Conservation (phyloP, 2,329 filamentous ascomycete species). For the Didymella segeticola region DNA sequence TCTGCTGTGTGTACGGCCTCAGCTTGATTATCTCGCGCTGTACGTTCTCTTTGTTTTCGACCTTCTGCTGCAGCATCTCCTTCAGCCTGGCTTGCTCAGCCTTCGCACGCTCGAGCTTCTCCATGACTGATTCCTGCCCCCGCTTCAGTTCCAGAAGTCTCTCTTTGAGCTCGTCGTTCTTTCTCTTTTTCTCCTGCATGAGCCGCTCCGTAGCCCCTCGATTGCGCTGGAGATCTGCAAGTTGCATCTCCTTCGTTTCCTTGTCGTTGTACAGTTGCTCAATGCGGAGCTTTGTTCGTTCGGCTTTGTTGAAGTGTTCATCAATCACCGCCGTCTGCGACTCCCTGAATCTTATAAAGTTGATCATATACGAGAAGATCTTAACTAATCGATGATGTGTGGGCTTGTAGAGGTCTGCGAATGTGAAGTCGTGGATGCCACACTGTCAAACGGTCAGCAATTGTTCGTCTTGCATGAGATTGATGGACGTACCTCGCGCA, state of each 20-base stretch:
- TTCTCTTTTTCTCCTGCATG: conserved; percentile 81
- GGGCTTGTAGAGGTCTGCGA: conserved; percentile 88
- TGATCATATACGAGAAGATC: conserved; percentile 97
- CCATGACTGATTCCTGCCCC: conserved; percentile 81
- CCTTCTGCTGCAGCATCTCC: conserved; percentile 73
- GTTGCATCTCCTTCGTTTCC: conserved; percentile 79
- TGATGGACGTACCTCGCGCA: conserved; percentile 64
- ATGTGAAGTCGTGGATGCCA: conserved; percentile 91
- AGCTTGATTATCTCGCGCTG: conserved; percentile 89
- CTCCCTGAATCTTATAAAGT: conserved; percentile 96
- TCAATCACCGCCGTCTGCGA: conserved; percentile 89
- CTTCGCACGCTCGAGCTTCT: conserved; percentile 83
- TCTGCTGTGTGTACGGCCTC: conserved; percentile 89
- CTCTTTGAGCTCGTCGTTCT: conserved; percentile 87
- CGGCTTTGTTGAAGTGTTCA: conserved; percentile 89
- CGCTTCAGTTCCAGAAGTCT: conserved; percentile 79
- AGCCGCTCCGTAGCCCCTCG: conserved; percentile 80
- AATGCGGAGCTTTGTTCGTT: conserved; percentile 84
- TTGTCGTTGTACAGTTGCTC: conserved; percentile 86
- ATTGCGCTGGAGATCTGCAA: conserved; percentile 82
- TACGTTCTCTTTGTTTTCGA: conserved; percentile 71
- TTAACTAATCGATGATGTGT: conserved; percentile 89
- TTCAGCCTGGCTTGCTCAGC: conserved; percentile 80
- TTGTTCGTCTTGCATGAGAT: neutral
- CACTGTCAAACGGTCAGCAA: conserved; percentile 62